phyloP scores from a whole-genome alignment of 2,329 filamentous ascomycete genomes.

The Beauveria sp. region DNA sequence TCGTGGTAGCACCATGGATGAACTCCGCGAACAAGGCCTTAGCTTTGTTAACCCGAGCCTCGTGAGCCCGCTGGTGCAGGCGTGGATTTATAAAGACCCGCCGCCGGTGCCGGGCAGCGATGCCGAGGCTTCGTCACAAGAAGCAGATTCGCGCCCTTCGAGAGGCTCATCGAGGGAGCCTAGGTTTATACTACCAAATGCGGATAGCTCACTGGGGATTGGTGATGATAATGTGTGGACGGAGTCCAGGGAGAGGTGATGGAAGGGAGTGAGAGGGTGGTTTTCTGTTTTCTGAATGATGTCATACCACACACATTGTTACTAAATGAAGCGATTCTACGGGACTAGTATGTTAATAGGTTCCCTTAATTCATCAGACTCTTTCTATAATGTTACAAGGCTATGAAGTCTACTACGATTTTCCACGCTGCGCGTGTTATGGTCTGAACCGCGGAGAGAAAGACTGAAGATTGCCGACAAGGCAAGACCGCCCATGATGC shows the following conservation, averaged over 20 bases:
- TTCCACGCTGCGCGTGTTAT: too few relatives aligned
- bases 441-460: too few relatives aligned
- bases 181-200: conserved; percentile 24
- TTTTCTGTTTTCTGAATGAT: neutral
- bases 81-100: conserved; percentile 59
- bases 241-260: conserved; percentile 14
- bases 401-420: too few relatives aligned
- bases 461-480: too few relatives aligned
- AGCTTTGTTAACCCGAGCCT: conserved; percentile 73
- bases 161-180: conserved; percentile 16
- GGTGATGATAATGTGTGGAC: conserved; percentile 33
- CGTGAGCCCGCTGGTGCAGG: conserved; percentile 57
- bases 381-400: too few relatives aligned
- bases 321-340: neutral
- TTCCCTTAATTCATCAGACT: neutral
- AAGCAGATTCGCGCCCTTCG: conserved; percentile 14
- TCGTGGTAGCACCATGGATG: conserved; percentile 60
- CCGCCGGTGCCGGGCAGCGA: conserved; percentile 28
- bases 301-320: neutral
- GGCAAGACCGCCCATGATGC: too few relatives aligned
- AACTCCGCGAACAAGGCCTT: conserved; percentile 61
- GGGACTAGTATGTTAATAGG: conserved; percentile 1
- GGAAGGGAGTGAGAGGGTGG: neutral
- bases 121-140: conserved; percentile 15
- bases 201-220: conserved; percentile 30